Base-by-base conservation (phyloP, 495 filamentous ascomycete species). In the Annulohypoxylon moriforme region DNA sequence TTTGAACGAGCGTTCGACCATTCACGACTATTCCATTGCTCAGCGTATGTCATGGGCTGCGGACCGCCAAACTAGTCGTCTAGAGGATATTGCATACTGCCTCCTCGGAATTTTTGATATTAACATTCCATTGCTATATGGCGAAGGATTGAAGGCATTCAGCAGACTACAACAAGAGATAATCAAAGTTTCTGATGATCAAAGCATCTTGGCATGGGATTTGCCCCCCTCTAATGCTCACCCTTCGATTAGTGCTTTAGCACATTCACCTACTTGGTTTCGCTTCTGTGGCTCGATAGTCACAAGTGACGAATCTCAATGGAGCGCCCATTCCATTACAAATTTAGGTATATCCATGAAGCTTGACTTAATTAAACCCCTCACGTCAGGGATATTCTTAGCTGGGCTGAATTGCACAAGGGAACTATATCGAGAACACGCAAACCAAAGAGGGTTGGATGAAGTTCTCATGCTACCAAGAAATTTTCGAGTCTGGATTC, bases 31-130 rank as follows among this genome's bases (percentile, higher is more conserved):
- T 24, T 76, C 77, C 3, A 47, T 81, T 38, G 80, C 80, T 0
- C 67, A 79, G 13, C 62, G 76, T 0, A 82, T 83, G 81, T 81
- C 77, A 0, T 82, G 81, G 81, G 79, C 75, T 1, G 74, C 81
- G 0, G 47, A 68, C 0, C 67, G 81, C 0, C 1, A 65, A 0
- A 82, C 81, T 0, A 74, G 63, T 0, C 52, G 76, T 0, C 0
- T 0, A 0, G 81, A 83, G 25, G 81, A 84, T 31, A 71, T 77
- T 10, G 77, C 82, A 0, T 82, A 84, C 33, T 81, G 75, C 11
- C 53, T 82, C 0, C 42, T 82, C 0, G 81, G 82, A 0, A 76
- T 84, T 0, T 81, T 84, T 2, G 67, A 56, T 1, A 66, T 84
- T 1, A 69, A 73, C n/a, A 82, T 84, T 76, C 78, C 81, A 0